phyloP scores from a whole-genome alignment of 352 stramenopile genomes.

The Globisporangium recalcitrans region DNA sequence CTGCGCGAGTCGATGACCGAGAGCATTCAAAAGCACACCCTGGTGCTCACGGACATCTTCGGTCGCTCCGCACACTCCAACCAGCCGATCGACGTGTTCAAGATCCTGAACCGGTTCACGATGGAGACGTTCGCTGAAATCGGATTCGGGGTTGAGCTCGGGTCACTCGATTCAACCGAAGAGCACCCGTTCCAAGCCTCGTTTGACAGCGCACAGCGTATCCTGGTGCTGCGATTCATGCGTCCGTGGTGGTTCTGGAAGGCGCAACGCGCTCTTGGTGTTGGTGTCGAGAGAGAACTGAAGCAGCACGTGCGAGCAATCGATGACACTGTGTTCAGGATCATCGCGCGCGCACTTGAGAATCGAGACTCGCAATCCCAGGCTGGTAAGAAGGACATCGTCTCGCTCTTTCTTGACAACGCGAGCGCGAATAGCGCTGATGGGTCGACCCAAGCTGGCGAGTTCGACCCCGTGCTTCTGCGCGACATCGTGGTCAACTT shows the following conservation, averaged over 20 bases:
- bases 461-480: conserved; percentile 17
- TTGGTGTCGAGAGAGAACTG: conserved; percentile 16
- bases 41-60: not conserved
- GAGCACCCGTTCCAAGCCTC: not conserved
- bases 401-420: conserved; percentile 43
- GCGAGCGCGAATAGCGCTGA: conserved; percentile 13
- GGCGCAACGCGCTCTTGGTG: not conserved
- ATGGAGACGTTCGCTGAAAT: conserved; percentile 10
- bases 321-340: conserved; percentile 26
- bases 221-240: conserved; percentile 27
- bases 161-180: not conserved
- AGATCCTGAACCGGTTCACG: conserved; percentile 31
- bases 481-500: conserved; percentile 49
- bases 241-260: conserved; percentile 33
- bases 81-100: conserved; percentile 16
- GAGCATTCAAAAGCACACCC: conserved; percentile 8
- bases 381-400: conserved; percentile 23
- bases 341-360: conserved; percentile 28
- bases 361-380: not conserved
- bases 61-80: not conserved
- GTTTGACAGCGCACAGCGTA: conserved; percentile 11
- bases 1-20: conserved; percentile 28
- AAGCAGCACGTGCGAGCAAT: conserved; percentile 27
- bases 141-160: not conserved
- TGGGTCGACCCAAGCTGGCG: not conserved